Base-by-base conservation (phyloP, 306 rosid genomes). In the Comarum palustre region DNA sequence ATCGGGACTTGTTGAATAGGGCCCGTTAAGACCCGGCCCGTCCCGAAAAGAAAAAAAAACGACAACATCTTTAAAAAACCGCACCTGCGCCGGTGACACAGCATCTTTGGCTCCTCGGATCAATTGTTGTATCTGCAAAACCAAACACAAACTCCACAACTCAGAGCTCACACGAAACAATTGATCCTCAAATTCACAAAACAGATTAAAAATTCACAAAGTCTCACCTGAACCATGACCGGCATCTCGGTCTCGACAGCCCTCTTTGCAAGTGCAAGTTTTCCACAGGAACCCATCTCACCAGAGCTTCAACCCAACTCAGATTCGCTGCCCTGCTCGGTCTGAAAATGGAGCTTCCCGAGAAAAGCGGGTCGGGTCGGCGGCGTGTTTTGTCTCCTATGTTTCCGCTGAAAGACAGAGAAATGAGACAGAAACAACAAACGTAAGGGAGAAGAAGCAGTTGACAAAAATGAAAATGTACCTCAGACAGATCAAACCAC, bases 21-120 rank as follows among this genome's bases (percentile, higher is more conserved):
- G n/a, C n/a, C n/a, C n/a, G n/a, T n/a, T n/a, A n/a, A n/a, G n/a
- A n/a, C n/a, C n/a, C n/a, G n/a, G n/a, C n/a, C n/a, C n/a, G n/a
- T n/a, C n/a, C n/a, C n/a, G n/a, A n/a, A n/a, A n/a, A n/a, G n/a
- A n/a, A n/a, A n/a, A n/a, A n/a, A n/a, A n/a, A n/a, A n/a, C n/a
- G n/a, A n/a, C n/a, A n/a, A n/a, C n/a, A n/a, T n/a, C n/a, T n/a
- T n/a, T n/a, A n/a, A n/a, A n/a, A n/a, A n/a, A n/a, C n/a, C n/a
- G n/a, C 25, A 86, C 90, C 90, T 86, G 90, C 19, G 88, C 88
- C 76, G 84, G 74, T n/a, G 90, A 86, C 80, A 84, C 51, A 20
- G 79, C 84, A 72, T 82, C 68, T 75, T 65, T 77, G 61, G 73
- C 65, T 72, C 83, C 84, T 66, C 83, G 83, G 63, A 75, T 17